Conservation (phyloP, 306 rosid genomes). For the barrel medic (Medicago truncatula) region DNA sequence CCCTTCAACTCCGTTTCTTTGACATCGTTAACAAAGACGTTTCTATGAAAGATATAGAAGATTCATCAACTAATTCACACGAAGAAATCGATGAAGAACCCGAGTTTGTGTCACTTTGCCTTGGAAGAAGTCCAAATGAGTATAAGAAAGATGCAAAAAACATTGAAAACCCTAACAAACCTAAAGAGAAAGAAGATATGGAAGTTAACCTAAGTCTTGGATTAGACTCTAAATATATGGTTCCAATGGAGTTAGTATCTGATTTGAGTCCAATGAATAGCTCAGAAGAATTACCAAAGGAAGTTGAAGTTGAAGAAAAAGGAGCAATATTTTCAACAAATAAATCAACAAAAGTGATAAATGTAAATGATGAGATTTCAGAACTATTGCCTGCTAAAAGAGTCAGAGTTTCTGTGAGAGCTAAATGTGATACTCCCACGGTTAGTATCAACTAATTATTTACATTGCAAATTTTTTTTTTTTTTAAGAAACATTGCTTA, state of each 20-base stretch:
- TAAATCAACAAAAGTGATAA: conserved; percentile 44
- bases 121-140: conserved; percentile 59
- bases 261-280: conserved; percentile 52
- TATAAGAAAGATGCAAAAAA: conserved; percentile 41
- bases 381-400: conserved; percentile 61
- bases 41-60: background rate
- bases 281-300: conserved; percentile 59
- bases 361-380: conserved; percentile 49
- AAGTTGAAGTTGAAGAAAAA: conserved; percentile 36
- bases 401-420: conserved; percentile 80
- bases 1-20: conserved; percentile 62
- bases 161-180: conserved; percentile 15
- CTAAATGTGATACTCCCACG: conserved; percentile 81
- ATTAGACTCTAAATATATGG: conserved; percentile 49
- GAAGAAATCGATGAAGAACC: conserved; percentile 55
- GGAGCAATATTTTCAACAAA: conserved; percentile 36
- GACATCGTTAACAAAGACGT: conserved; percentile 53
- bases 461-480: background rate
- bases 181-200: conserved; percentile 49
- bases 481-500: too few species aligned
- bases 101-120: conserved; percentile 65
- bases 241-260: conserved; percentile 42
- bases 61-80: conserved; percentile 27
- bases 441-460: conserved; percentile 43
- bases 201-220: conserved; percentile 55